These are phyloP conservation scores for Lactarius evosmus DNA, from an alignment of 768 basidiomycete species.

Conservation along the genomic window DNA sequence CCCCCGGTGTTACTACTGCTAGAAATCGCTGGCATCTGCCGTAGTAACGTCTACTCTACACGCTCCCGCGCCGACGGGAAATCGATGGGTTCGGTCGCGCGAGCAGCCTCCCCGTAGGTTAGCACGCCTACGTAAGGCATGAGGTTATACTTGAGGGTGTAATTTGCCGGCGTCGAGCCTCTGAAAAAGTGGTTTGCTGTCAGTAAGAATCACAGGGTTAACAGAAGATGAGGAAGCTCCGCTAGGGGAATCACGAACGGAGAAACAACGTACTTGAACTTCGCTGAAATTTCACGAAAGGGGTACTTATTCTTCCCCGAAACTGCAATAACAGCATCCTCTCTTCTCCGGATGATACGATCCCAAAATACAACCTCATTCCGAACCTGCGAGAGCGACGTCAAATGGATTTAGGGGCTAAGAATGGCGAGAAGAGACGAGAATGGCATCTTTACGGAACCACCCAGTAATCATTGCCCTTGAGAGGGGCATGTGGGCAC, in stretches of 20 bases:
- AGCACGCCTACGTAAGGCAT: constrained; percentile 88
- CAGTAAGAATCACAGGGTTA: constrained; percentile 21
- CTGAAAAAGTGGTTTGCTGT: constrained; percentile 40
- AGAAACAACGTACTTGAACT: constrained; percentile 65
- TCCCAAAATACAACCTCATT: constrained; percentile 92
- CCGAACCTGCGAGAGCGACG: constrained; percentile 43
- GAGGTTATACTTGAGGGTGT: constrained; percentile 79
- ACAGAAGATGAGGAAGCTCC: constrained; percentile 9
- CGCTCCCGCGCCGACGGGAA: constrained; percentile 34
- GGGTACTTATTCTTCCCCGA: constrained; percentile 78
- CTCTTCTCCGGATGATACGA: constrained; percentile 78
- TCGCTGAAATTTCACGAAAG: constrained; percentile 67
- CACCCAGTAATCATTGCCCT: neutral
- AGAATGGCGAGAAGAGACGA: neutral
- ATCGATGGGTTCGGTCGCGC: constrained; percentile 38
- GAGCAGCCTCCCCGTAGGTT: constrained; percentile 69
- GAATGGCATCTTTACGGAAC: neutral
- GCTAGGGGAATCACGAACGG: constrained; percentile 6
- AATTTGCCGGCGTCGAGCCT: constrained; percentile 60
- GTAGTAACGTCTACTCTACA: constrained; percentile 19
- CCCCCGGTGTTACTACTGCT: neutral
- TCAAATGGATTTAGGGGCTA: constrained; percentile 11
- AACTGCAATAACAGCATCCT: constrained; percentile 66
- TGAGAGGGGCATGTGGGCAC: neutral
- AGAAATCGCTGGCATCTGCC: neutral